phyloP scores from a whole-genome alignment of 192 early-diverging fungal species.

The Umbelopsis sp. region DNA sequence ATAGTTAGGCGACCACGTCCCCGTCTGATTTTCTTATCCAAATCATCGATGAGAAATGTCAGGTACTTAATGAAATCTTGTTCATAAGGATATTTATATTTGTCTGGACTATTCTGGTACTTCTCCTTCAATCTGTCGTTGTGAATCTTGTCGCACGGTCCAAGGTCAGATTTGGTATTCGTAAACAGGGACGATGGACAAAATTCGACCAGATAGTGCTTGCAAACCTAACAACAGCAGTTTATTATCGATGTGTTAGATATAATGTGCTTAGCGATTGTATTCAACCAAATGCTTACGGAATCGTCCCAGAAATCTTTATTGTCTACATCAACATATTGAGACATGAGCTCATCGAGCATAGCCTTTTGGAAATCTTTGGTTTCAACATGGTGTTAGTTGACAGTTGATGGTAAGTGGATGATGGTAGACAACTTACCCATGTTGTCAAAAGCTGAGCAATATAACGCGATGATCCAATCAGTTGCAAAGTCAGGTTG shows the following conservation, averaged over 20 bases:
- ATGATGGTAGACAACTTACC: background rate
- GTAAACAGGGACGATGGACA: constrained; percentile 84
- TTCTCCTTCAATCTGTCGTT: constrained; percentile 75
- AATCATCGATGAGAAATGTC: constrained; percentile 63
- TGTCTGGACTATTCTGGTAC: constrained; percentile 69
- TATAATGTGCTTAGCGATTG: too few species aligned
- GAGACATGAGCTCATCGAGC: constrained; percentile 44
- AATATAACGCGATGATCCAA: too few species aligned
- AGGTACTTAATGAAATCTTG: constrained; percentile 70
- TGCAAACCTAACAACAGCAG: constrained; percentile 60
- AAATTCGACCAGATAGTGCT: constrained; percentile 79
- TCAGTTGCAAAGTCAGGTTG: too few species aligned
- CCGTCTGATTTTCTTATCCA: constrained; percentile 72
- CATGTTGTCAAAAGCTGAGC: constrained; percentile 1
- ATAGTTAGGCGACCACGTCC: constrained; percentile 70
- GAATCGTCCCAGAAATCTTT: constrained; percentile 45
- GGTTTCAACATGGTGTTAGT: background rate
- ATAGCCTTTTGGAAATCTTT: constrained; percentile 43
- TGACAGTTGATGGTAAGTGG: background rate
- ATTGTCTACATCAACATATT: constrained; percentile 44
- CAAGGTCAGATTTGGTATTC: constrained; percentile 86
- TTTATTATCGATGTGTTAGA: background rate
- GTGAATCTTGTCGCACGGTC: constrained; percentile 74
- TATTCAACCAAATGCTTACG: too few species aligned
- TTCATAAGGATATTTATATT: constrained; percentile 73